Base-by-base conservation (phyloP, 2,329 filamentous ascomycete species). In the Penicillium paneum region DNA sequence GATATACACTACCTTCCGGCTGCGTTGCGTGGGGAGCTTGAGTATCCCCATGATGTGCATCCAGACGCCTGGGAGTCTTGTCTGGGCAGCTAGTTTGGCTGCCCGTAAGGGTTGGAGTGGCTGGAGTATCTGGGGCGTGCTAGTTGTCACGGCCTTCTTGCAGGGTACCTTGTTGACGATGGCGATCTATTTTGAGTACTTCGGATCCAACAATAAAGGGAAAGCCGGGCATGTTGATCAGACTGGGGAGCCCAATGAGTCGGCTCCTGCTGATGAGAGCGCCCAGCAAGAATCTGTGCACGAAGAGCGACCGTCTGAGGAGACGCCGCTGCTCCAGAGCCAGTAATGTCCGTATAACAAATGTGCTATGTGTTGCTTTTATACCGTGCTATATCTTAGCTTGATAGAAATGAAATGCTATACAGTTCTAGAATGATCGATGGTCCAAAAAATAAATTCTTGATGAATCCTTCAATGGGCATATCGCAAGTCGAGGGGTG, bases 11-110 rank as follows among this genome's bases (percentile, higher is more conserved):
- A 99, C 94, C 0, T 95, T 90, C 75, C 83, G 80, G 49, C 78
- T 97, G 54, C 89, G 93, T 69, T 87, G 92, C 65, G 88, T 96
- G 2, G 91, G 91, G 51, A 96, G 91, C 71, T 77, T 99, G 64
- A 96, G 91, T 67, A 94, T 99, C 53, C 88, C 91, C 5, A 97
- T 97, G 88, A 97, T 99, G 92, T 89, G 89, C 70, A 96, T 99
- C 32, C 94, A 99, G 73, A 97, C 93, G 0, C 94, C 94, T 0
- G 94, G 94, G 0, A 91, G 91, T 55, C 87, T 96, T 63, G 77
- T 99, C 7, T 97, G 96, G 76, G 91, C 93, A 0, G 87, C 82
- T 12, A 97, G 91, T 70, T 76, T 99, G 40, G 91, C 87, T 47
- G 84, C 83, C 8, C 83, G 94, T 42, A 81, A 97, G 19, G 94